These are phyloP conservation scores for Thielaviopsis euricoi DNA, from an alignment of 2,329 filamentous ascomycete species.

Conservation along the genomic window DNA sequence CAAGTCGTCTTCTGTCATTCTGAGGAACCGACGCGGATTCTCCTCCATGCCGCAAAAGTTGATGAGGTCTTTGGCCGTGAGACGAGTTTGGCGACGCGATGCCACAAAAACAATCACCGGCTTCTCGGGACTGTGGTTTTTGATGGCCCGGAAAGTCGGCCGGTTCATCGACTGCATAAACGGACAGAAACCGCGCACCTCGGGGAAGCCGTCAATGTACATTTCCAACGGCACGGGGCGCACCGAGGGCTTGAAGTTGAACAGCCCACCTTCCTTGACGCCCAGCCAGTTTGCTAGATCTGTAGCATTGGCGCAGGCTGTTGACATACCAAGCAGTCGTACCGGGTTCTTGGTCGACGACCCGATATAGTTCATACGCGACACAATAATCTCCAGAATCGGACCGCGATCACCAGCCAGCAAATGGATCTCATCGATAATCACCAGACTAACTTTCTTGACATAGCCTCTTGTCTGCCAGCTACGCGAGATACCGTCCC, in stretches of 20 bases:
- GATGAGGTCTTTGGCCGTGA: constrained; percentile 92
- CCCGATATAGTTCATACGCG: constrained; percentile 95
- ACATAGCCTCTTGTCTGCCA: constrained; percentile 98
- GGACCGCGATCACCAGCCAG: constrained; percentile 93
- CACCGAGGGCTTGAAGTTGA: constrained; percentile 95
- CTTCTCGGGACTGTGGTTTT: constrained; percentile 88
- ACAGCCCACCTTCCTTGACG: constrained; percentile 73
- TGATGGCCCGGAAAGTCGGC: constrained; percentile 89
- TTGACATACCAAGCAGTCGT: constrained; percentile 93
- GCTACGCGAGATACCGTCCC: constrained; percentile 97
- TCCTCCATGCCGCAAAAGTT: constrained; percentile 98
- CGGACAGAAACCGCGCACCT: constrained; percentile 87
- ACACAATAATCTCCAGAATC: constrained; percentile 93
- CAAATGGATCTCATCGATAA: constrained; percentile 96
- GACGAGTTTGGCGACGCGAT: constrained; percentile 79
- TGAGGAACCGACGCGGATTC: constrained; percentile 80
- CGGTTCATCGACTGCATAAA: constrained; percentile 99
- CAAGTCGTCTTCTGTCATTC: constrained; percentile 88
- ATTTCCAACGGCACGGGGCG: constrained; percentile 90
- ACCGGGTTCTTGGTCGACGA: constrained; percentile 82
- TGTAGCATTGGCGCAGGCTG: constrained; percentile 86
- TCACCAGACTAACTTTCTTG: constrained; percentile 82
- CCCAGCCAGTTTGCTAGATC: constrained; percentile 94
- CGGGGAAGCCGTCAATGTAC: constrained; percentile 93
- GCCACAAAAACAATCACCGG: constrained; percentile 97